Percentiles rank a stretch among this genome's conserved stretches.
phyloP scores from a whole-genome alignment of 495 filamentous ascomycete species.

The Parathielavia hyrcaniae region DNA sequence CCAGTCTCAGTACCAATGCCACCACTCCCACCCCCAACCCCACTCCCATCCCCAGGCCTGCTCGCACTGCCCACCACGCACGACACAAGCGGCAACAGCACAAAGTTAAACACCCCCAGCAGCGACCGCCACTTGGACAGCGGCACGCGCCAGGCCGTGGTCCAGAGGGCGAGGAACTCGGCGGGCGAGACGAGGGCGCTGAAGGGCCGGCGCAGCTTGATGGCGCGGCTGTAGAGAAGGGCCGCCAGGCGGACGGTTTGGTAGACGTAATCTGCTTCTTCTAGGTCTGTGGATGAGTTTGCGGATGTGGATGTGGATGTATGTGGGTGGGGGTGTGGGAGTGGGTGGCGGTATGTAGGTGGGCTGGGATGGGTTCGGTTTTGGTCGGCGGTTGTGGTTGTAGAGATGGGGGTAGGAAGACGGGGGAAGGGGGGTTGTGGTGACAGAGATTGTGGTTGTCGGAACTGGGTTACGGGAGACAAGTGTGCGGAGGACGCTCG shows the following conservation, averaged over 20 bases:
- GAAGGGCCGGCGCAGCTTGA: slow-evolving; percentile 30
- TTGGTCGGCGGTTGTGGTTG: no score
- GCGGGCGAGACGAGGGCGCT: slow-evolving; percentile 16
- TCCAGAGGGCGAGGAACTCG: slow-evolving; percentile 35
- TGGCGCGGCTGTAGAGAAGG: slow-evolving; percentile 32
- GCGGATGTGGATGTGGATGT: neutral
- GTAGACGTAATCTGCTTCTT: slow-evolving; percentile 29
- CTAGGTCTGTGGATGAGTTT: neutral
- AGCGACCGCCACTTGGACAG: slow-evolving; percentile 29
- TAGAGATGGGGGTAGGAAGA: no score
- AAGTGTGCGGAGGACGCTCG: neutral
- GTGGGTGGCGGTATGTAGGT: no score
- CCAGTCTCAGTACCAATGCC: no score
- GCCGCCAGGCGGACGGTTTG: slow-evolving; percentile 31
- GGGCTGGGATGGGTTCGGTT: no score
- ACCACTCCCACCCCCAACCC: no score
- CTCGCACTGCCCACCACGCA: no score
- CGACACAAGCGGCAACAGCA: no score
- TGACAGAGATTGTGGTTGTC: no score
- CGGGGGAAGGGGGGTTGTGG: no score
- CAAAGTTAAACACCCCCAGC: slow-evolving; percentile 33
- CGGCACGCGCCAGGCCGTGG: slow-evolving; percentile 34
- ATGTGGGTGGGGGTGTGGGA: neutral
- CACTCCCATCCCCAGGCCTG: no score
- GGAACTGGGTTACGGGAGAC: no score